A percentile compares a stretch with the other conserved stretches of the same genome.
These are phyloP conservation scores for Pontederia crassipes DNA, from an alignment of 176 grass and related monocot species.

Conservation along the genomic window DNA sequence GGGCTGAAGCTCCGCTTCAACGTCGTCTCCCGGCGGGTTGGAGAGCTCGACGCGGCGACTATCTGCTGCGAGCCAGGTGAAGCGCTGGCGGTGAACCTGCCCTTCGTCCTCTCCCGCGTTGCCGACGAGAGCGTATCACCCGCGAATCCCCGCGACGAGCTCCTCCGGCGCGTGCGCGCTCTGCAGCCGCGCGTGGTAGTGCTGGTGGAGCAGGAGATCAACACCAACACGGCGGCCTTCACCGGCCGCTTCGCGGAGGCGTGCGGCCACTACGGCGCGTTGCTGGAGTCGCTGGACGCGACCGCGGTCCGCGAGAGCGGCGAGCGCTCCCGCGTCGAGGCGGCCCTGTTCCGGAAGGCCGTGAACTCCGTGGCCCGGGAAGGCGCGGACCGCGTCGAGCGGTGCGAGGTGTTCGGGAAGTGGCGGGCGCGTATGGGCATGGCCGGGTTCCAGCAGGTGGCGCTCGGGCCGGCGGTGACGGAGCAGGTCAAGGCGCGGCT, in stretches of 20 bases:
- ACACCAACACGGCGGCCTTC: conserved; percentile 72
- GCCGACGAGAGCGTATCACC: conserved; percentile 81
- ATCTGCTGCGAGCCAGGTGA: conserved; percentile 51
- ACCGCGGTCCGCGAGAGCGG: conserved; percentile 25
- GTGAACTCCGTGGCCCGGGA: conserved; percentile 60
- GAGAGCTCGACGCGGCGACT: conserved; percentile 35
- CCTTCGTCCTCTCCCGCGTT: conserved; percentile 27
- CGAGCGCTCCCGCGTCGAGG: conserved; percentile 37
- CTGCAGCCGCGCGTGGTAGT: conserved; percentile 47
- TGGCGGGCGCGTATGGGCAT: conserved; percentile 79
- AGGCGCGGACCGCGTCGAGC: conserved; percentile 62
- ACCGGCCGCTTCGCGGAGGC: conserved; percentile 34
- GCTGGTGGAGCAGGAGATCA: conserved; percentile 73
- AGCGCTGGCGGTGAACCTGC: conserved; percentile 45
- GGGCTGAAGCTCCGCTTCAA: conserved; percentile 42
- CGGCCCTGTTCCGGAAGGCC: conserved; percentile 41
- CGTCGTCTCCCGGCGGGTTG: conserved; percentile 42
- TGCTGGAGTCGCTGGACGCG: no score
- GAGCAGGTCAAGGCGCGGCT: conserved; percentile 37
- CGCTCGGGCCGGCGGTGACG: conserved; percentile 28
- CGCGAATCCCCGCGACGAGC: conserved; percentile 73
- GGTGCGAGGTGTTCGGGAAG: conserved; percentile 81
- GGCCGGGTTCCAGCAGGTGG: conserved; percentile 50
- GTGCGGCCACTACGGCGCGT: no score
- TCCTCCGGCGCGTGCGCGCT: conserved; percentile 66